Base-by-base conservation (phyloP, 345 rosid species). In the Kernera saxatilis region DNA sequence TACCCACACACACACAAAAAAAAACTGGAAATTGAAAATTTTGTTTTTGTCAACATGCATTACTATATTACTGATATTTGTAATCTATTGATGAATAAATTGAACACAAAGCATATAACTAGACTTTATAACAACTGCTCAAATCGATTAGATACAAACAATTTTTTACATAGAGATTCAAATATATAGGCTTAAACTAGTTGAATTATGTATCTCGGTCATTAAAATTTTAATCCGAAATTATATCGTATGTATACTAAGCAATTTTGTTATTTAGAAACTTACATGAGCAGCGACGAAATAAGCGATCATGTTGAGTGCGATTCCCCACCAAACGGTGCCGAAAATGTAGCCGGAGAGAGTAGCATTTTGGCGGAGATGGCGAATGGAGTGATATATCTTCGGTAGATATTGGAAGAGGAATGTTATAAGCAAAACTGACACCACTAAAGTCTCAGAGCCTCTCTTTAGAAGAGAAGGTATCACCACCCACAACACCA, bases 241-340 rank as follows among this genome's bases (percentile, higher is more conserved):
- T 46, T 1, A 15, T 22, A n/a, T 15, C 12, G 1, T 23, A 25
- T 1, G 45, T 55, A n/a, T 8, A 29, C 12, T 39, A 49, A 55
- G 62, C 15, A 33, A 19, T 1, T 39, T 11, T 56, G 14, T 53
- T 8, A 30, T 22, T 5, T n/a, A 19, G 25, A 9, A 61, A 76
- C 96, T 85, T 85, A 93, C 98, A 50, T 93, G 98, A 2, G 97
- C 87, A 0, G 98, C 98, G 22, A 93, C 97, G 37, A 93, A 93
- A 66, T 91, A 93, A 7, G 96, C 98, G 3, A 91, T 78, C 92
- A 93, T 78, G 82, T 91, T 93, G 79, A 93, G 97, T 27, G 86
- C 89, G 30, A 93, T 83, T 26, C 98, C 98, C 98, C 97, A 91
- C 98, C 98, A 93, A 49, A 91, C 91, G 0, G 97, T 91, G 11